Evolutionary conservation across 2,329 filamentous ascomycete species (phyloP).

Genomic region (Laburnicola sp.): DNA sequence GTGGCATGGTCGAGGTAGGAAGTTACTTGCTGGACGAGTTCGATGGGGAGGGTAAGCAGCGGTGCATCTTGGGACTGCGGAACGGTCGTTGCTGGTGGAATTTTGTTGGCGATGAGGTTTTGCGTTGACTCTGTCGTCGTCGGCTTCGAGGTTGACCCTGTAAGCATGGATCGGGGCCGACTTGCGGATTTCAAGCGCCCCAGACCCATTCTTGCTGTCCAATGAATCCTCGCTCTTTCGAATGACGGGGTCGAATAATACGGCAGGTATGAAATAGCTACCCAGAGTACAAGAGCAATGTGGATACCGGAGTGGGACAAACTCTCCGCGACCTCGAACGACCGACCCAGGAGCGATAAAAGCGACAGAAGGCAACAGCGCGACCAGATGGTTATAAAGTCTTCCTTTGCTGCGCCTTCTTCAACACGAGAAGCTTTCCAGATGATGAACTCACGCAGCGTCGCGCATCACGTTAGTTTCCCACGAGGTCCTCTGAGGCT

Average conservation of each 20-base stretch:
- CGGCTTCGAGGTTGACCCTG: neutral
- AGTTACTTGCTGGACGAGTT: conserved; percentile 37
- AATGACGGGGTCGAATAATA: too few species aligned
- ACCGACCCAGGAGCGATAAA: too few species aligned
- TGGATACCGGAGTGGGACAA: too few species aligned
- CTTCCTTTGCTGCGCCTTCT: neutral
- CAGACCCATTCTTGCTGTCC: too few species aligned
- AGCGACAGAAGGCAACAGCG: neutral
- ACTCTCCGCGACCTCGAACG: neutral
- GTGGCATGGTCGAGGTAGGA: conserved; percentile 27
- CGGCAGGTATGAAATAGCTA: too few species aligned
- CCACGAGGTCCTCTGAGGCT: too few species aligned
- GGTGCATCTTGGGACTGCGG: conserved; percentile 14
- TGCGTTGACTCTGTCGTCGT: neutral
- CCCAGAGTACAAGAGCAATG: too few species aligned
- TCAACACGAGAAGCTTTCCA: neutral
- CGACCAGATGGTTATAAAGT: neutral
- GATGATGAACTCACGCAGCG: too few species aligned
- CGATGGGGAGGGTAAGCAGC: conserved; percentile 31
- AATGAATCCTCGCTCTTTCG: too few species aligned
- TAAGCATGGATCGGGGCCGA: too few species aligned
- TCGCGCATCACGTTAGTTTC: too few species aligned
- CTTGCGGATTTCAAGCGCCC: too few species aligned
- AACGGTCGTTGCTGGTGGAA: neutral
- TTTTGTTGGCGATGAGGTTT: neutral